Evolutionary conservation across 345 rosid species (phyloP).

Genomic region (Leavenworthia alabamica): DNA sequence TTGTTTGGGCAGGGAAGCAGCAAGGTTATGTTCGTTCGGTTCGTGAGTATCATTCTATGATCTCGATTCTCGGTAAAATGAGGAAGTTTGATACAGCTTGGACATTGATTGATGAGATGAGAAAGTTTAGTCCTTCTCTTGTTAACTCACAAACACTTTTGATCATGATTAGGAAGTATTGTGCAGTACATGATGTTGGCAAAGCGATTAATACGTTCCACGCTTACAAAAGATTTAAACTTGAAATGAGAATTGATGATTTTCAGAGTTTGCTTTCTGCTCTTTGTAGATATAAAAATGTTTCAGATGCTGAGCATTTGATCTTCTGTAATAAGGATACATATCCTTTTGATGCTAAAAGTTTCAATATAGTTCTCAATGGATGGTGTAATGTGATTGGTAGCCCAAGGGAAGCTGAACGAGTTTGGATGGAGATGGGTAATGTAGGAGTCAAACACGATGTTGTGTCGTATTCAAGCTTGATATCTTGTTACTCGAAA

Average conservation of each 20-base stretch:
- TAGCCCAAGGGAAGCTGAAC: conserved; percentile 65
- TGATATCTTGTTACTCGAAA: conserved; percentile 81
- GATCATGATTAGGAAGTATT: conserved; percentile 84
- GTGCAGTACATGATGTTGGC: conserved; percentile 79
- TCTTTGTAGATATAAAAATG: conserved; percentile 87
- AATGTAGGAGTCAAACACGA: conserved; percentile 54
- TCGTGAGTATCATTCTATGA: conserved; percentile 70
- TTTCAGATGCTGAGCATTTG: conserved; percentile 88
- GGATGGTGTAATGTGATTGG: conserved; percentile 87
- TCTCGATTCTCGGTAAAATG: conserved; percentile 76
- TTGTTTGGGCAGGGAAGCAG: conserved; percentile 74
- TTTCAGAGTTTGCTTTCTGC: conserved; percentile 87
- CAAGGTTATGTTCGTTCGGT: conserved; percentile 47
- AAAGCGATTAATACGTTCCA: conserved; percentile 76
- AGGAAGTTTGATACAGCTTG: conserved; percentile 91
- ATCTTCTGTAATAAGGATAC: conserved; percentile 61
- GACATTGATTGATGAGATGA: conserved; percentile 81
- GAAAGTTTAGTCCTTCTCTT: conserved; percentile 46
- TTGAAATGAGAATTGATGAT: conserved; percentile 61
- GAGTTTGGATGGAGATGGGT: conserved; percentile 86
- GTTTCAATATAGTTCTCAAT: conserved; percentile 75
- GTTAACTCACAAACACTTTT: conserved; percentile 67
- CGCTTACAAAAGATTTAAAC: conserved; percentile 54
- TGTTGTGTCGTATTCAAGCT: conserved; percentile 63
- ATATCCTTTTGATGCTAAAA: conserved; percentile 64